Base-by-base conservation (phyloP, 1,284 basidiomycete genomes). In the Tylopilus orsonianus region DNA sequence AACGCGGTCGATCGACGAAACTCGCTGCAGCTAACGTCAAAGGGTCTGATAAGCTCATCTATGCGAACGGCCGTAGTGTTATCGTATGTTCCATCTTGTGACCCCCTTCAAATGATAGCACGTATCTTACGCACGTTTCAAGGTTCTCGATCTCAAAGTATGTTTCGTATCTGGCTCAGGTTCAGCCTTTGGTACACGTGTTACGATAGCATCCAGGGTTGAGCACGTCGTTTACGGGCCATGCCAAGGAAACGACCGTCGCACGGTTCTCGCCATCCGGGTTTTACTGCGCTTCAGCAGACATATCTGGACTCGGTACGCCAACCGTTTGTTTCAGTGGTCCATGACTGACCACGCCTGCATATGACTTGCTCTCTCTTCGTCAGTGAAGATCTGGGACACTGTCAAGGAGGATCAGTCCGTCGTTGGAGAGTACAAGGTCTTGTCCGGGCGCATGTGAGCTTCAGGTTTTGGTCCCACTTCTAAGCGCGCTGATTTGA, bases 261-360 rank as follows among this genome's bases (percentile, higher is more conserved):
- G 95, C 94, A 6, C 83, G 91, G 30, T 85, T 97, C 66, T 94
- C 93, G 0, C 95, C 95, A 0, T 90, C 93, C 0, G 96, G 95
- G 16, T 97, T 87, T 72, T 98, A 98, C 71, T 92, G 89, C 60
- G 96, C 97, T 3, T 96, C 93, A 10, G 94, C 81, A 20, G 94
- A 97, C 65, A 70, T 75, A 1, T 73, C 75, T 20, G 93, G 93
- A 38, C 90, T 83, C 49, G 88, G 90, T 90, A 54, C 53, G 78
- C 49, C 19, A 12, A 22, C 8, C 12, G 5, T 23, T 32, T 20
- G 20, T 18, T 32, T 33, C 29, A 20, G 19, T 32, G 27, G 7
- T 20, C 20, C 32, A 26, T 41, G 14, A 16, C 40, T 55, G 24
- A 55, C 26, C 9, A 4, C 5, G 5, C 19, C 0, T 26, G n/a